A percentile compares a stretch with the other conserved stretches of the same genome.
phyloP scores from a whole-genome alignment of 108 stramenopile genomes.

The Cylindrotheca fusiformis region DNA sequence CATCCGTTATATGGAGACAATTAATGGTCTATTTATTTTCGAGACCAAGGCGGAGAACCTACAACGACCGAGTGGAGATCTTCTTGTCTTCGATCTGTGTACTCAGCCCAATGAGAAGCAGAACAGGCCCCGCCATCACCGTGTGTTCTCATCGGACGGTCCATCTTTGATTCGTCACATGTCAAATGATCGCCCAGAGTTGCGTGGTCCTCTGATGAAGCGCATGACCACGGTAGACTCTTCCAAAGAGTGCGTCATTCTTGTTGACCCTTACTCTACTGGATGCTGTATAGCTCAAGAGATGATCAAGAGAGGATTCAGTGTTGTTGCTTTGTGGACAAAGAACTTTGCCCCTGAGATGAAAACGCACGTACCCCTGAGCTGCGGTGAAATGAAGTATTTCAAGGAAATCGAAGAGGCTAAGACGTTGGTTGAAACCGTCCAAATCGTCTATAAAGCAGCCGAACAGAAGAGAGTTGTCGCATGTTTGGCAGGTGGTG shows the following conservation, averaged over 20 bases:
- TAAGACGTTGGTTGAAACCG: constrained; percentile 49
- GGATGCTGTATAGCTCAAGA: constrained; percentile 77
- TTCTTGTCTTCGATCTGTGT: constrained; percentile 13
- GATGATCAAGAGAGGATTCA: constrained; percentile 71
- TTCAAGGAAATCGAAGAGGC: constrained; percentile 54
- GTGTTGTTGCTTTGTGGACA: constrained; percentile 77
- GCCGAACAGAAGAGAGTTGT: constrained; percentile 66
- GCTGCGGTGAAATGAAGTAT: constrained; percentile 49
- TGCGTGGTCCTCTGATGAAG: constrained; percentile 59
- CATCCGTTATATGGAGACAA: constrained; percentile 79
- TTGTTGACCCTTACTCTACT: constrained; percentile 93
- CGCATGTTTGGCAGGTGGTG: constrained; percentile 77
- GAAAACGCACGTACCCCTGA: constrained; percentile 73
- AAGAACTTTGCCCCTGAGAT: constrained; percentile 64
- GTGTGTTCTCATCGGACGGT: constrained; percentile 62
- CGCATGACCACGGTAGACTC: constrained; percentile 79
- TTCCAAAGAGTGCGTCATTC: constrained; percentile 78
- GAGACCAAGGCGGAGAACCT: constrained; percentile 72
- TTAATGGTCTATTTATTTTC: constrained; percentile 78
- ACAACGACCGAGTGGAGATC: constrained; percentile 61
- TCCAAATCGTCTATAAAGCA: constrained; percentile 45
- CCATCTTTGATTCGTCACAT: constrained; percentile 70
- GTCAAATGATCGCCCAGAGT: constrained; percentile 74
- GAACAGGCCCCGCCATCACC: constrained; percentile 27
- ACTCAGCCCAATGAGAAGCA: neutral